Evolutionary conservation across 2,329 filamentous ascomycete species (phyloP), one percentile per base, ranked within the genome.

Genomic region (Camptophora hylomeconis): DNA sequence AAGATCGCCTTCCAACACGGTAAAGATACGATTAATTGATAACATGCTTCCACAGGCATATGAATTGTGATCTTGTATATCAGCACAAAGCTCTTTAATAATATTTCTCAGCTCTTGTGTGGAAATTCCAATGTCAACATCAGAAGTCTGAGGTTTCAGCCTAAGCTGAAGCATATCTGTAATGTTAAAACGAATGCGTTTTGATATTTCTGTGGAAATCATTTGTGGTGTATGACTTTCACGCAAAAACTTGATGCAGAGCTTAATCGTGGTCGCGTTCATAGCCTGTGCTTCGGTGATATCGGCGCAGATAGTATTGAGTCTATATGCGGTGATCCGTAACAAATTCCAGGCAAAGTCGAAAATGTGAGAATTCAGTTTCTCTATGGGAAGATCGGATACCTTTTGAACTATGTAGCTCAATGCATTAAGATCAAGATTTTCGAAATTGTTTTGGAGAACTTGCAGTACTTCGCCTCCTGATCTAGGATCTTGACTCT

Each of bases 401-500:
- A 89, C 63, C 49, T 89, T 92, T 28, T 67, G 59, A 45, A 75
- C 81, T 17, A 87, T 53, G 45, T 83, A 75, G 5, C 78, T 20
- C 38, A 56, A 57, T 33, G 37, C 50, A 36, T 35, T 37, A 19
- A 45, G 51, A 48, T 54, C 56, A 31, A 60, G 53, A 38, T 69
- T 58, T 6, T 47, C 47, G 28, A 65, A 53, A 6, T 69, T 62
- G 20, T 52, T 52, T 10, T 48, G 48, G 15, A 77, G 55, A 70
- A 92, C 80, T 11, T 64, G 63, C 26, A 86, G 62, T 14, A 92
- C 69, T 16, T 86, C 84, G 27, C 84, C 75, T 5, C 81, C 75
- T n/a, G 87, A 75, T 32, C 84, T 71, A 3, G 80, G 77, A 50
- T 95, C 84, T 45, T 86, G 82, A 35, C 78, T 84, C 14, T 75